Evolutionary conservation across 2,329 filamentous ascomycete genomes (phyloP), one percentile per base, ranked within the genome.

Genomic region (Diaporthe vexans): DNA sequence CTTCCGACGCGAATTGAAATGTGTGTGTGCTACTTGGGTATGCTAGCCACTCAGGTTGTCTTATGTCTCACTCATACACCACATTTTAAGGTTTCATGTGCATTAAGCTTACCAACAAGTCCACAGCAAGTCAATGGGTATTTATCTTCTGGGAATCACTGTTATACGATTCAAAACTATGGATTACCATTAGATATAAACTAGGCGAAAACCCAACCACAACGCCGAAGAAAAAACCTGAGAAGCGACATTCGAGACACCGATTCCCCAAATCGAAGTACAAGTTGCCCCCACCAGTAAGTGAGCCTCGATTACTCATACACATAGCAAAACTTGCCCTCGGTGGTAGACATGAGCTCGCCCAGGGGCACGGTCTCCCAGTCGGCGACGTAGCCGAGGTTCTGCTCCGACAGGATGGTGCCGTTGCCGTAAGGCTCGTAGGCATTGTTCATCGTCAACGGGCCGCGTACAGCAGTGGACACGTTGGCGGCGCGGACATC

Each of bases 401-500:
- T 56, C 40, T 72, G 70, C 46, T 61, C 33, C 24, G 43, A 59
- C n/a, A 37, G 35, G 46, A 63, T 21, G 10, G 56, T 37, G 37
- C 56, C 70, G 37, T 72, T 72, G 1, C 70, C 70, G 69, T 71
- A 8, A 3, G 69, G 69, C 46, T 52, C 57, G 29, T 72, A 63
- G 15, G 43, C 33, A 21, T 58, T 37, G 52, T 37, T 58, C 2
- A n/a, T 48, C 1, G 70, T 43, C 56, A 72, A 37, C 7, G 70
- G n/a, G 29, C 70, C 70, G 21, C 56, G 21, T 6, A 72, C 13
- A 8, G 70, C 70, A 15, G 70, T 72, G 10, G 70, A 72, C 13
- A 72, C 70, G 33, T 72, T 72, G n/a, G 24, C 52, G n/a, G 57
- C 80, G 71, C 87, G 84, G 15, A 84, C 21, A 10, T 52, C 70